A percentile compares a stretch with the other conserved stretches of the same genome.
Conservation (phyloP, 2,329 filamentous ascomycete genomes). For the Atkinsonella hypoxylon region DNA sequence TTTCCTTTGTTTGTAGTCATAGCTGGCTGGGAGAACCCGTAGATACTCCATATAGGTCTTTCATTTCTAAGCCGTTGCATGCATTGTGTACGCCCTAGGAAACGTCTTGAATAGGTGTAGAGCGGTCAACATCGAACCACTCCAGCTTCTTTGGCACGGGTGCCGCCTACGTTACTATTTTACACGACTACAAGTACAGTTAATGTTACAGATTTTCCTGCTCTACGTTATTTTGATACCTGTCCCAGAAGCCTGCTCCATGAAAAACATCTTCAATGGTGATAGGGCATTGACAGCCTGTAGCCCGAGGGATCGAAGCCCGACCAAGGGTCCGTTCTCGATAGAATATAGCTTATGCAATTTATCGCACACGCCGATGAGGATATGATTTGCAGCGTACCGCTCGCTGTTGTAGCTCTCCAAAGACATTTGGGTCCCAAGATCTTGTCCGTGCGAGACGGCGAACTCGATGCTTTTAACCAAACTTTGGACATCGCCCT, state of each 20-base stretch:
- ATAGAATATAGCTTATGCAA: conserved; percentile 87
- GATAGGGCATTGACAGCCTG: conserved; percentile 62
- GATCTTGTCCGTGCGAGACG: conserved; percentile 73
- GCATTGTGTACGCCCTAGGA: too few species aligned
- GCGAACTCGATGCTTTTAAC: conserved; percentile 63
- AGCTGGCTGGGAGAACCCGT: conserved; percentile 24
- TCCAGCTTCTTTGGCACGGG: neutral
- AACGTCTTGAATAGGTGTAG: too few species aligned
- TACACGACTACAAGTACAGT: neutral
- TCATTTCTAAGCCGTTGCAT: neutral
- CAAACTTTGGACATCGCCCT: conserved; percentile 76
- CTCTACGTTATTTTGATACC: conserved; percentile 32
- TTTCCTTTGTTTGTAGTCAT: conserved; percentile 29
- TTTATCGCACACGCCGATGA: conserved; percentile 76
- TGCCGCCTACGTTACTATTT: neutral
- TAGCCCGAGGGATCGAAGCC: conserved; percentile 65
- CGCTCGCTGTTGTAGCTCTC: conserved; percentile 73
- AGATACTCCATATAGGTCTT: conserved; percentile 24
- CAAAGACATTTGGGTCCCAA: conserved; percentile 66
- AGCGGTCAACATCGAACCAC: neutral
- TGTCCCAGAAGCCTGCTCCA: conserved; percentile 56
- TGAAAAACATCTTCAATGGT: conserved; percentile 72
- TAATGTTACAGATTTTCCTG: too few species aligned
- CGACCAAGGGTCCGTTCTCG: conserved; percentile 66
- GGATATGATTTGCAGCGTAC: conserved; percentile 68